Evolutionary conservation across 2,329 filamentous ascomycete species (phyloP), one percentile per base, ranked within the genome.

Genomic region (Hypocrella siamensis): DNA sequence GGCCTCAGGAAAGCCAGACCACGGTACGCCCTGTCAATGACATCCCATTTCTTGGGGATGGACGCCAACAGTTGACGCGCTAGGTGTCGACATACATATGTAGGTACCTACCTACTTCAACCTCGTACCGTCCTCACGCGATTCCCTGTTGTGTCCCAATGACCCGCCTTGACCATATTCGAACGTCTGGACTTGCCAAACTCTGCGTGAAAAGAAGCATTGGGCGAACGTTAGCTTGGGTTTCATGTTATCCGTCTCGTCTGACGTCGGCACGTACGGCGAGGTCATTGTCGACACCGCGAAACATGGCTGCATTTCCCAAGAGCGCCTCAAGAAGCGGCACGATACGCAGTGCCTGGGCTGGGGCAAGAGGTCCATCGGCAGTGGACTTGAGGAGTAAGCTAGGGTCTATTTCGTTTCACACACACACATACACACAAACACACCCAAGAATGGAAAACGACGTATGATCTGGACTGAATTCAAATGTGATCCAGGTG

Each of bases 401-500:
- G 38, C 25, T 11, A 3, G 21, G 4, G n/a, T 4, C 4, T 7
- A n/a, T 26, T 6, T 14, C 25, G n/a, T 14, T 4, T 26, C 9
- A 7, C 5, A 7, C 7, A 12, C 3, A 7, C 15, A 26, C n/a
- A 7, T 26, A n/a, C n/a, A n/a, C n/a, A n/a, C n/a, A n/a, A n/a
- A n/a, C n/a, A n/a, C n/a, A n/a, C n/a, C n/a, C n/a, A n/a, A n/a
- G n/a, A n/a, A n/a, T n/a, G n/a, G n/a, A n/a, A n/a, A n/a, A n/a
- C n/a, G n/a, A n/a, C n/a, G n/a, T n/a, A n/a, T n/a, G n/a, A n/a
- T n/a, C n/a, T n/a, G n/a, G n/a, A n/a, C n/a, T n/a, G n/a, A n/a
- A n/a, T n/a, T n/a, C n/a, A n/a, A n/a, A 22, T 19, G 15, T 11
- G 15, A 5, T 15, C 9, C 30, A 66, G 65, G 65, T 38, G 65